Base-by-base conservation (phyloP, 768 basidiomycete species). In the Mycena chlorophos region DNA sequence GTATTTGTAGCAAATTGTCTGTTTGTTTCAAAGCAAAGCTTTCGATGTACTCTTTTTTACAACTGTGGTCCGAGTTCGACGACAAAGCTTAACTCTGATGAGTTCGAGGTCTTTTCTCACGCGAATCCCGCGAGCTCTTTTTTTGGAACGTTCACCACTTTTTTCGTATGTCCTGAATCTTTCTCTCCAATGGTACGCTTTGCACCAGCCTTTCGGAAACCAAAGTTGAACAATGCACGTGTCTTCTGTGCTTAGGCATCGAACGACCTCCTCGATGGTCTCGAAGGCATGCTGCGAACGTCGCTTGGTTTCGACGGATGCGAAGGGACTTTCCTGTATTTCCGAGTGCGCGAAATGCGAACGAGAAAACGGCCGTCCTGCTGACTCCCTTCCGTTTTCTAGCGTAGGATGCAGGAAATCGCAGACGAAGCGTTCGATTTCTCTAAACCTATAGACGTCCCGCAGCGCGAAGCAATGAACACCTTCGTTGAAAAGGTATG, bases 401-500 rank as follows among this genome's bases (percentile, higher is more conserved):
- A 52, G 51, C 39, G 19, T 12, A 39, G 40, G 20, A 37, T 62
- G 3, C 40, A 42, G n/a, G 5, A 43, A 12, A 12, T 50, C 22
- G 54, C 56, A 6, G 54, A 62, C 17, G 19, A 38, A 39, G 39
- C 56, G 4, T 27, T 62, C 16, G 26, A 30, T 5, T 54, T 62
- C 26, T 46, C 52, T 10, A 27, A 4, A 28, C 60, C 56, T 2
- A 52, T 61, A 5, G 5, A 42, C 23, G 54, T 29, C 20, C 60
- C 60, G 20, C 60, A 62, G 23, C 39, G 31, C 27, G 27, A 22
- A 1, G 39, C 39, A 0, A 50, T 62, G 2, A 28, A 43, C 28
- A 3, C 14, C 2, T 62, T 62, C 31, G 60, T 62, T 6, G 3
- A 57, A 30, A 55, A 49, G 54, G 60, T 52, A 14, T 22, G 40